phyloP scores from a whole-genome alignment of 257 asterid species.

The Solanum gandarillasii region DNA sequence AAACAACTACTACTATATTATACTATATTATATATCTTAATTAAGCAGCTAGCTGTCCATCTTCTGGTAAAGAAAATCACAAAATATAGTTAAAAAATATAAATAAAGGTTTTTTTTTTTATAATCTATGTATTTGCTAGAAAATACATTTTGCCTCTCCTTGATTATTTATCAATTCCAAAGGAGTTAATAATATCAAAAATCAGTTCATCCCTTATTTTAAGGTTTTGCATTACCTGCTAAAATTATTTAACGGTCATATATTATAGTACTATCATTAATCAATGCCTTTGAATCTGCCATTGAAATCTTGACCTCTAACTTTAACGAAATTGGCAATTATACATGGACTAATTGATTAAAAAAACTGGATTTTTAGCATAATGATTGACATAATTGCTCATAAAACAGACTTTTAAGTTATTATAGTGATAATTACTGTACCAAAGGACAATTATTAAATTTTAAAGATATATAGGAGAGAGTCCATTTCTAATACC shows the following conservation, averaged over 20 bases:
- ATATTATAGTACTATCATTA: too few species aligned
- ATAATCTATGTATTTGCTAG: background rate
- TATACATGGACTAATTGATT: background rate
- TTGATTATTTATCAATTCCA: background rate
- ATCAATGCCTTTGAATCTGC: background rate
- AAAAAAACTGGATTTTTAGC: background rate
- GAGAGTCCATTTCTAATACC: background rate
- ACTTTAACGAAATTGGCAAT: background rate
- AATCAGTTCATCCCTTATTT: background rate
- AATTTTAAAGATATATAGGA: background rate
- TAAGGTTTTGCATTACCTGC: background rate
- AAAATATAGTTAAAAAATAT: background rate
- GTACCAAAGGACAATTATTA: background rate
- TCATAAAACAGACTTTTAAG: background rate
- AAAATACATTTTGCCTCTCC: background rate
- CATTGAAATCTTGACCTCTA: background rate
- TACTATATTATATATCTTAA: too few species aligned
- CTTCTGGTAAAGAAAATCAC: background rate
- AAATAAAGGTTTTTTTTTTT: background rate
- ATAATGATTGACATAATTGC: background rate
- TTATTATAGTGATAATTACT: background rate
- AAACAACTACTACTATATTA: background rate
- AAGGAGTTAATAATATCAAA: background rate
- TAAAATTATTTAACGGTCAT: background rate
- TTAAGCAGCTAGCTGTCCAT: background rate